These are phyloP conservation scores for Vigna mungo DNA, from an alignment of 306 rosid genomes.

Conservation along the genomic window DNA sequence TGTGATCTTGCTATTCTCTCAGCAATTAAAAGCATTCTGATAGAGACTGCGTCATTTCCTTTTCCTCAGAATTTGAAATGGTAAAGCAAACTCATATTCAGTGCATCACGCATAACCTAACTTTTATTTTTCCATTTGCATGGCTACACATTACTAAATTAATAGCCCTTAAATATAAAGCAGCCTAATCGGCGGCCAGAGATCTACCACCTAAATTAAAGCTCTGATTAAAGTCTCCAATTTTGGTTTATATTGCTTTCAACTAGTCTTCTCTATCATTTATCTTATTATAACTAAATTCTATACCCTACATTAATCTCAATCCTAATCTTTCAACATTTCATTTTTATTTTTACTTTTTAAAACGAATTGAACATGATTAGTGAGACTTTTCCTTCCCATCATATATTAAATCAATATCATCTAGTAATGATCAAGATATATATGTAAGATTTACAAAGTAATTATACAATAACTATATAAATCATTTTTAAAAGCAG, in stretches of 20 bases:
- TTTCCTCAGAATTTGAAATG: slow-evolving; percentile 37
- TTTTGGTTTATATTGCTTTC: slow-evolving; percentile 37
- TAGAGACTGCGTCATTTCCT: slow-evolving; percentile 9
- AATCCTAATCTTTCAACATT: too few relatives aligned
- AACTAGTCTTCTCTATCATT: slow-evolving; percentile 43
- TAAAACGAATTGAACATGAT: too few relatives aligned
- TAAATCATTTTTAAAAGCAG: too few relatives aligned
- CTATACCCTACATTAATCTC: neutral
- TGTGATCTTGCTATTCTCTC: slow-evolving; percentile 52
- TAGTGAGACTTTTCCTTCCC: too few relatives aligned
- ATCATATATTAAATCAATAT: too few relatives aligned
- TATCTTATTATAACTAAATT: neutral
- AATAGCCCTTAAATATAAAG: slow-evolving; percentile 38
- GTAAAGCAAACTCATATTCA: slow-evolving; percentile 40
- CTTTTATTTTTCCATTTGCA: slow-evolving; percentile 35
- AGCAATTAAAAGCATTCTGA: slow-evolving; percentile 40
- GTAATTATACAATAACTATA: too few relatives aligned
- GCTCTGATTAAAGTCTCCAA: slow-evolving; percentile 27
- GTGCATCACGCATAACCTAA: slow-evolving; percentile 41
- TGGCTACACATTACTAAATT: slow-evolving; percentile 38
- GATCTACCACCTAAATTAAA: slow-evolving; percentile 6
- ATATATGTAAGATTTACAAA: too few relatives aligned
- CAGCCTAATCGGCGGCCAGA: slow-evolving; percentile 20
- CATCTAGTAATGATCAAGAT: too few relatives aligned
- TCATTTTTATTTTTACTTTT: too few relatives aligned